Evolutionary conservation across 1,284 basidiomycete genomes (phyloP).

Genomic region (Fistulinella staudtii): DNA sequence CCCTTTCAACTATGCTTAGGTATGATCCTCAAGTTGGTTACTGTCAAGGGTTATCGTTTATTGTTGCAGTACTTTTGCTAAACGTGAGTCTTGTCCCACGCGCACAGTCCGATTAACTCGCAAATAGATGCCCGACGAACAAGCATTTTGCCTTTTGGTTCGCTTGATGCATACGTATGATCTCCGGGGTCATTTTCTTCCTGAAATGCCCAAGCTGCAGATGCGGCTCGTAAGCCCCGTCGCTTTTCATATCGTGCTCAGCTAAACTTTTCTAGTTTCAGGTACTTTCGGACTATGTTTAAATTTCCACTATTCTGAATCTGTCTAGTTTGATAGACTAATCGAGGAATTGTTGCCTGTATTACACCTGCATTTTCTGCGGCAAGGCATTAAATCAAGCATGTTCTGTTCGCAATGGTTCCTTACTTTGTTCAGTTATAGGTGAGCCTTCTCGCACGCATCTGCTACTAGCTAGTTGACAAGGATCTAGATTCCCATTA

Average conservation of each 20-base stretch:
- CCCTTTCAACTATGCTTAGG: conserved; percentile 38
- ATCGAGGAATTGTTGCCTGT: conserved; percentile 91
- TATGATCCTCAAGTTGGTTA: conserved; percentile 96
- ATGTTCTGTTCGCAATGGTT: conserved; percentile 99
- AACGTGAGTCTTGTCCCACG: conserved; percentile 56
- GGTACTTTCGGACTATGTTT: conserved; percentile 27
- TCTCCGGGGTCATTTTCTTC: conserved; percentile 91
- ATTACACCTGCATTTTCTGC: conserved; percentile 85
- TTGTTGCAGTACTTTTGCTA: conserved; percentile 88
- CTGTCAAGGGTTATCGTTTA: conserved; percentile 94
- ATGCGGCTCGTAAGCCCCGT: conserved; percentile 67
- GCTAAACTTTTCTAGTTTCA: conserved; percentile 40
- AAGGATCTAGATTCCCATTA: conserved; percentile 78
- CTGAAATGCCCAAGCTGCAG: conserved; percentile 97
- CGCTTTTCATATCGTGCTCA: conserved; percentile 1
- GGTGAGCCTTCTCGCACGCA: conserved; percentile 44
- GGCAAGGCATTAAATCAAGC: conserved; percentile 92
- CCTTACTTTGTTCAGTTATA: conserved; percentile 93
- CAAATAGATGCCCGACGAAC: conserved; percentile 94
- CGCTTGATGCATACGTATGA: conserved; percentile 98
- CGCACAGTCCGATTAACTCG: conserved; percentile 6
- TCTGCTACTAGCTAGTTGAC: conserved; percentile 6
- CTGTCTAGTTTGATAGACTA: conserved; percentile 81
- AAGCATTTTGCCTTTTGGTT: conserved; percentile 95
- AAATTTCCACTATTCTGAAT: conserved; percentile 8